phyloP scores from a whole-genome alignment of 148 eudicot species.

The Chenopodium quinoa region DNA sequence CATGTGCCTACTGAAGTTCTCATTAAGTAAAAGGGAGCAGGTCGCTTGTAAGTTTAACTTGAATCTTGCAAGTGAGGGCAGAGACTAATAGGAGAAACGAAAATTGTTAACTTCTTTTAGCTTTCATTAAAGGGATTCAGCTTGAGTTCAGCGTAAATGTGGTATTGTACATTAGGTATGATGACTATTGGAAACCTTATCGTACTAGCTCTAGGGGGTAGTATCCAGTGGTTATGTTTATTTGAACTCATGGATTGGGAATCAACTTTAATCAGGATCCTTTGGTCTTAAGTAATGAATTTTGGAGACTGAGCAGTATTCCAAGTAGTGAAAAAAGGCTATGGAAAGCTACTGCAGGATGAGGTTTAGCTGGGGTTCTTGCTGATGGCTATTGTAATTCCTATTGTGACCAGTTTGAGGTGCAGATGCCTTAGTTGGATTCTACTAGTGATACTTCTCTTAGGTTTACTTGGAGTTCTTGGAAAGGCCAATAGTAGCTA shows the following conservation, averaged over 20 bases:
- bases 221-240: background rate
- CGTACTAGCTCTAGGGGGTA: background rate
- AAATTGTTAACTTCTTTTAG: background rate
- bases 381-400: background rate
- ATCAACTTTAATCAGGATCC: background rate
- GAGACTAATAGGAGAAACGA: background rate
- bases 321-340: background rate
- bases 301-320: background rate
- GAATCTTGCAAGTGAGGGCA: conserved; percentile 3
- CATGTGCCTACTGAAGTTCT: conserved; percentile 26
- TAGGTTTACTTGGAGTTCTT: no score
- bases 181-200: no score
- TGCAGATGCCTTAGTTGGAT: background rate
- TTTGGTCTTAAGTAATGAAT: background rate
- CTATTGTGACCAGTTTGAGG: background rate
- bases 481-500: no score
- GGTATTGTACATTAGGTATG: background rate
- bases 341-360: background rate
- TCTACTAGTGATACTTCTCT: no score
- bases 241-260: background rate
- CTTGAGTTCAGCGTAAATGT: background rate
- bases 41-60: conserved; percentile 5
- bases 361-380: background rate
- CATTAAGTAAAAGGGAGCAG: conserved; percentile 23
- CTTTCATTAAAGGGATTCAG: background rate